Conservation (phyloP, 176 grass and related monocot species). For the Lolium rigidum region DNA sequence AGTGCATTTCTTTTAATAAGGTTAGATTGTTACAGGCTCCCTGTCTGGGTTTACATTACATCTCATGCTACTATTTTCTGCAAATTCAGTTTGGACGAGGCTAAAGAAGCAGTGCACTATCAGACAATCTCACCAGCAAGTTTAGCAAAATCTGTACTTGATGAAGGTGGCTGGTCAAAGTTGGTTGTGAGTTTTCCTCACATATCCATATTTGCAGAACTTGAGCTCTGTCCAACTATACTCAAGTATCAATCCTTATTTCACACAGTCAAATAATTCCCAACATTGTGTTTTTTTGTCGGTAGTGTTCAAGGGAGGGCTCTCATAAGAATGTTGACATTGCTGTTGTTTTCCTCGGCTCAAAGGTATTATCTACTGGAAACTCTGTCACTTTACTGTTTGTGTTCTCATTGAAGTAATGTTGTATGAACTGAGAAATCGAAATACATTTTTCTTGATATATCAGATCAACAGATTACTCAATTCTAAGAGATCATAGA, state of each 20-base stretch:
- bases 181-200: constrained; percentile 65
- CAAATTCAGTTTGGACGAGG: constrained; percentile 56
- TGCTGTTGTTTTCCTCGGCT: constrained; percentile 84
- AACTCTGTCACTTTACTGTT: constrained; percentile 12
- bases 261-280: constrained; percentile 5
- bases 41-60: not conserved
- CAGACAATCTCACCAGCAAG: constrained; percentile 67
- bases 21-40: not conserved
- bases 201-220: constrained; percentile 17
- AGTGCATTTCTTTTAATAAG: not conserved
- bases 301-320: constrained; percentile 68
- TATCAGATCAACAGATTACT: not conserved
- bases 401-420: not conserved
- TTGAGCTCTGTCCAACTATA: constrained; percentile 5
- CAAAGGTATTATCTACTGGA: constrained; percentile 61
- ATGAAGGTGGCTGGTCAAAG: constrained; percentile 92
- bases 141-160: constrained; percentile 75
- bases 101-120: constrained; percentile 78
- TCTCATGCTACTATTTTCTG: constrained; percentile 18
- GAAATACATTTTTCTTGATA: not conserved
- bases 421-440: not conserved
- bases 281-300: constrained; percentile 28
- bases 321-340: constrained; percentile 62
- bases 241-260: not conserved
- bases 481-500: not conserved